phyloP scores from a whole-genome alignment of 345 rosid genomes.

The Brassica carinata region DNA sequence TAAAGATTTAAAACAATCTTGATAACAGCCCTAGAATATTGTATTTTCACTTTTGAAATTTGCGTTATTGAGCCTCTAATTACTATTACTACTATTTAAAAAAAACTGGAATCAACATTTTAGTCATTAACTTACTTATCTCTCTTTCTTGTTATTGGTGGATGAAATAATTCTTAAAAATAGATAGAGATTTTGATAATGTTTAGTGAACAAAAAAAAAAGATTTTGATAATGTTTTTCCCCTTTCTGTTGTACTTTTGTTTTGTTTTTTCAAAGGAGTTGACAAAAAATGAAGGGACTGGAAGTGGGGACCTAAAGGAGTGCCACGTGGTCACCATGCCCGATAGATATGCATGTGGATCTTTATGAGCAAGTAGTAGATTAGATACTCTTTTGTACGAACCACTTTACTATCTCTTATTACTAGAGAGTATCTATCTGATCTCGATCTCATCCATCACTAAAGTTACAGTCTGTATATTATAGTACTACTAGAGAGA shows the following conservation, averaged over 20 bases:
- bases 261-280: neutral
- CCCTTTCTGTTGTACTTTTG: neutral
- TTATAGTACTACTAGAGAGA: neutral
- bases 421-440: neutral
- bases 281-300: conserved; percentile 17
- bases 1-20: neutral
- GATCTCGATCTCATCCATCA: conserved; percentile 21
- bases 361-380: conserved; percentile 23
- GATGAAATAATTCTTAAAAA: neutral
- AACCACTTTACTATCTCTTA: conserved; percentile 17
- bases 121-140: neutral
- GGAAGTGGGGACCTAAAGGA: conserved; percentile 4
- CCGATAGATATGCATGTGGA: conserved; percentile 34
- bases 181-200: neutral
- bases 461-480: neutral
- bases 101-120: neutral
- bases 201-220: neutral
- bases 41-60: neutral
- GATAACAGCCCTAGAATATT: neutral
- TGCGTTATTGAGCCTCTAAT: neutral
- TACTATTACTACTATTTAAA: neutral
- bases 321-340: conserved; percentile 36
- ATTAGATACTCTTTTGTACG: conserved; percentile 34
- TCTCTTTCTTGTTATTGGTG: neutral
- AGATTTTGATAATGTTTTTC: neutral